These are phyloP conservation scores for Ailanthus altissimus DNA, from an alignment of 345 rosid genomes.

Conservation along the genomic window DNA sequence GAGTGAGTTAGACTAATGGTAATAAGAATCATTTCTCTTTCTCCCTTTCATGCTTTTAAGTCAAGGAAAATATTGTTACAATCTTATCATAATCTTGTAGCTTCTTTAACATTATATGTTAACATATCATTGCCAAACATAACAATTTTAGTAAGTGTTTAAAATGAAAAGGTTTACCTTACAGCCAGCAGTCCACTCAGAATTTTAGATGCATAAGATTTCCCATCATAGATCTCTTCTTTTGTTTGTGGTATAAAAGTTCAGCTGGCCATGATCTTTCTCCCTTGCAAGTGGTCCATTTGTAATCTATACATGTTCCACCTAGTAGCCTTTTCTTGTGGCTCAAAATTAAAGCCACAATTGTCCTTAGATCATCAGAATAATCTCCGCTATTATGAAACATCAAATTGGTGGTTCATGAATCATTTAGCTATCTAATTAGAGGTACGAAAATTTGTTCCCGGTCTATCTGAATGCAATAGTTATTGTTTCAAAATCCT, in stretches of 20 bases:
- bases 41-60: not conserved
- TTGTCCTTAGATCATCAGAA: not conserved
- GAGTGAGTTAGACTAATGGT: not conserved
- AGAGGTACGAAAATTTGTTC: too few species aligned
- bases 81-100: not conserved
- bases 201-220: not conserved
- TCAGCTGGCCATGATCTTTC: not conserved
- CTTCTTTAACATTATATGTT: not conserved
- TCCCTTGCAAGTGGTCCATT: not conserved
- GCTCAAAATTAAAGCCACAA: too few species aligned
- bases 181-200: not conserved
- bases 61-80: not conserved
- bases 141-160: not conserved
- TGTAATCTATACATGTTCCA: not conserved
- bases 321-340: not conserved
- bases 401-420: not conserved
- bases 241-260: not conserved
- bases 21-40: not conserved
- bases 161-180: not conserved
- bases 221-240: not conserved
- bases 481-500: too few species aligned
- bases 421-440: too few species aligned
- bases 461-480: too few species aligned
- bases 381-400: not conserved
- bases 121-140: too few species aligned